Evolutionary conservation across 805 yeast species (phyloP).

Genomic region (Hanseniaspora hatyaiensis): DNA sequence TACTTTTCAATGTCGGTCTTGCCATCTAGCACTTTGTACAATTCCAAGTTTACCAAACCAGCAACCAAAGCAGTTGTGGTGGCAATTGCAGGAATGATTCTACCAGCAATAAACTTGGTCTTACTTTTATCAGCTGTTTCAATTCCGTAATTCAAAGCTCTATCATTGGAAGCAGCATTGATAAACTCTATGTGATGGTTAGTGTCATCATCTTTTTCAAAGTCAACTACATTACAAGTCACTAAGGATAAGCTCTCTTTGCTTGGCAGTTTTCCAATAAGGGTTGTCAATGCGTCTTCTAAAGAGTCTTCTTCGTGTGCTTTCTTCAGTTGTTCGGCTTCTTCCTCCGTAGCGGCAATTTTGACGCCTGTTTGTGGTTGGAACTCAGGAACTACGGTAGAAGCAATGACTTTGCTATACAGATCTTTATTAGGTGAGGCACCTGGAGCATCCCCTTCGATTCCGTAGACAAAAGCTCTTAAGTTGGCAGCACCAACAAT

Average conservation of each 20-base stretch:
- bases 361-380: conserved; percentile 61
- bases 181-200: conserved; percentile 96
- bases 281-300: conserved; percentile 49
- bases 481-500: conserved; percentile 82
- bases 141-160: conserved; percentile 84
- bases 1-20: conserved; percentile 68
- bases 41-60: conserved; percentile 83
- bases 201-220: conserved; percentile 95
- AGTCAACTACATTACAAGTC: conserved; percentile 78
- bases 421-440: conserved; percentile 37
- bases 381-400: conserved; percentile 49
- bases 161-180: conserved; percentile 87
- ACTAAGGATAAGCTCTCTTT: conserved; percentile 84
- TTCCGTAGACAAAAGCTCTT: conserved; percentile 80
- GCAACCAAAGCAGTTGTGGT: conserved; percentile 97
- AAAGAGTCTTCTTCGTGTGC: conserved; percentile 38
- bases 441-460: conserved; percentile 52
- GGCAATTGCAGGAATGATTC: conserved; percentile 97
- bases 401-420: conserved; percentile 45
- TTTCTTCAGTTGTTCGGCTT: conserved; percentile 62
- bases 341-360: conserved; percentile 77
- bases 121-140: conserved; percentile 79
- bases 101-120: conserved; percentile 95
- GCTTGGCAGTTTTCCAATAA: conserved; percentile 74
- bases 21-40: conserved; percentile 76